Base-by-base conservation (phyloP, 225 moss, liverwort and hornwort species). In the Physcomitrium patens region DNA sequence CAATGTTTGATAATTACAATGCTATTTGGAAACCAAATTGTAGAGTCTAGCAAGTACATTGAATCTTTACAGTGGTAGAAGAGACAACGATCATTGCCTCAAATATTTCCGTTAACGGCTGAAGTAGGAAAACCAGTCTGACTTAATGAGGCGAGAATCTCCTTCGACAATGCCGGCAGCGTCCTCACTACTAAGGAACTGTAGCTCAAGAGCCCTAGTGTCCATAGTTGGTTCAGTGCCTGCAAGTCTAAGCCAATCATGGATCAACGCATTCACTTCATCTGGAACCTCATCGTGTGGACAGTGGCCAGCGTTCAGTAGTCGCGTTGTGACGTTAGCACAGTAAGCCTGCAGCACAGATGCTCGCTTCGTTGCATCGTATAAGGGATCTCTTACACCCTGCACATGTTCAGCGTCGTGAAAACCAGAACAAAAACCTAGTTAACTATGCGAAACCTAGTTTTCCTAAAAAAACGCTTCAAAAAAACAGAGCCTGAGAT, bases 281-380 rank as follows among this genome's bases (percentile, higher is more conserved):
- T 95, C 95, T 15, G 97, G 95, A 41, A 99, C 79, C 83, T 99
- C 97, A 51, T 99, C 97, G 67, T 99, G 97, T 37, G 97, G 97
- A 65, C 97, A 99, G 71, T 99, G 97, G 69, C 97, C 97, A 75
- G 97, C 97, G 78, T 95, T 91, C 22, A 99, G 79, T 37, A 93
- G 81, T 51, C 91, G 93, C 65, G 86, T 83, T 20, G 91, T 87
- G 54, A 99, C 86, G 42, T 95, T 93, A 42, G 78, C 78, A 80
- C 97, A 95, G 70, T 83, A 80, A 17, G 85, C 79, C 80, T 81
- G 87, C 67, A 99, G 77, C 79, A 86, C 82, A 74, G 89, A 80
- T 60, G 94, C 97, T 76, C 95, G 87, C 63, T 91, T 84, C 9
- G 90, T 73, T 59, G 97, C 91, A 67, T 99, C 90, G 63, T 93